Conservation (phyloP, 2,329 filamentous ascomycete species). For the Thielaviopsis musarum region DNA sequence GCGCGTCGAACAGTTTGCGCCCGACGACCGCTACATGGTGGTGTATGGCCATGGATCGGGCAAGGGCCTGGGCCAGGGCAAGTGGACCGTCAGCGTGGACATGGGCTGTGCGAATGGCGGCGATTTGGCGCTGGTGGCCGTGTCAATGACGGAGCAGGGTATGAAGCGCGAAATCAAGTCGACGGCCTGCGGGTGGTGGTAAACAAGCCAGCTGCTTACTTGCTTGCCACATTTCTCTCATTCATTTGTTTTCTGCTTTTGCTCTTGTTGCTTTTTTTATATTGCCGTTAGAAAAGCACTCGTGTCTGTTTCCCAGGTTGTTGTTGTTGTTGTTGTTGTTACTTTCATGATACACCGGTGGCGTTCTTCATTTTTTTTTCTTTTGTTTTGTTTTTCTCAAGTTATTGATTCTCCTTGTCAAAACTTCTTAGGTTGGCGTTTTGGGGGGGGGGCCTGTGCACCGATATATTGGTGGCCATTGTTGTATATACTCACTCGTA, state of each 20-base stretch:
- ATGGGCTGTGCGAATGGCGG: conserved; percentile 65
- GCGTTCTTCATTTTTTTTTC: not conserved
- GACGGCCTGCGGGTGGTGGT: conserved; percentile 18
- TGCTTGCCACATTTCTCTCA: not conserved
- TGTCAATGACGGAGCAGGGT: conserved; percentile 32
- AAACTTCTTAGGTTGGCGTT: not conserved
- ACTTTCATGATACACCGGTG: not conserved
- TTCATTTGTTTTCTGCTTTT: not conserved
- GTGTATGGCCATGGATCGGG: conserved; percentile 81
- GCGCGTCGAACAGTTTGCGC: conserved; percentile 23
- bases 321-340: no score
- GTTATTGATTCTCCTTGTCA: not conserved
- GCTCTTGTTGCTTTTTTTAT: not conserved
- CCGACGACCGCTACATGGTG: conserved; percentile 40
- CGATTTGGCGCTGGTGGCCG: conserved; percentile 58
- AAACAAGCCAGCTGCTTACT: not conserved
- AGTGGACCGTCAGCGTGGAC: conserved; percentile 73
- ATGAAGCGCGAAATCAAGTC: conserved; percentile 20
- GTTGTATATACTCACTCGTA: no score
- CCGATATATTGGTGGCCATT: no score
- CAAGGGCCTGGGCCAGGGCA: conserved; percentile 39
- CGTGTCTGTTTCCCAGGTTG: no score
- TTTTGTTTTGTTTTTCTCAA: not conserved
- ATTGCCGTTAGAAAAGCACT: no score
- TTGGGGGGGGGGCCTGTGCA: no score